Evolutionary conservation across 2,329 filamentous ascomycete species (phyloP).

Genomic region (Aspergillus fijiensis): DNA sequence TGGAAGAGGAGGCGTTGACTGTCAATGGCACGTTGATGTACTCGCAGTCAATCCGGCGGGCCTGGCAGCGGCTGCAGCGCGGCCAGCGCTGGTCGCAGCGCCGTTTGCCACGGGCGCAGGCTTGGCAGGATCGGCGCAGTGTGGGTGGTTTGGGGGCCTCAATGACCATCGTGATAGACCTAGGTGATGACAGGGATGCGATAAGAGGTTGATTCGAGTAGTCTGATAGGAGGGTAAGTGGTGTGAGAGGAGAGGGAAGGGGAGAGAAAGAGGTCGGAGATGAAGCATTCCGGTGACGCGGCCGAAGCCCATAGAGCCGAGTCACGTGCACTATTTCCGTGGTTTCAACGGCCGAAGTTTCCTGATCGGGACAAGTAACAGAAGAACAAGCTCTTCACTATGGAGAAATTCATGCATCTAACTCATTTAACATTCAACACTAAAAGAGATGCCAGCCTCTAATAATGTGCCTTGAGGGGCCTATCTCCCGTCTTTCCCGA

Average conservation of each 20-base stretch:
- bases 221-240: not conserved
- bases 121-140: slow-evolving; percentile 30
- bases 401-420: not conserved
- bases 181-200: not conserved
- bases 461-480: not conserved
- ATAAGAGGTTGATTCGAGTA: not conserved
- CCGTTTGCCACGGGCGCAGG: slow-evolving; percentile 28
- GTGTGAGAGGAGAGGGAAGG: not conserved
- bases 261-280: not conserved
- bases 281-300: not conserved
- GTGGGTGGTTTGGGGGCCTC: slow-evolving; percentile 8
- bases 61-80: slow-evolving; percentile 26
- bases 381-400: not conserved
- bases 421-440: not conserved
- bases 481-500: not conserved
- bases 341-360: not conserved
- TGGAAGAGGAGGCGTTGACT: not conserved
- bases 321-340: not conserved
- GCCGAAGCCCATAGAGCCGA: not conserved
- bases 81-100: slow-evolving; percentile 30
- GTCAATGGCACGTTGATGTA: slow-evolving; percentile 27
- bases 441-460: not conserved
- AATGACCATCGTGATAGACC: not conserved
- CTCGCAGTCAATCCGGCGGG: slow-evolving; percentile 22
- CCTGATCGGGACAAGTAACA: not conserved